Conservation (phyloP, 169 alveolate genomes). For the Plasmodium malariae region DNA sequence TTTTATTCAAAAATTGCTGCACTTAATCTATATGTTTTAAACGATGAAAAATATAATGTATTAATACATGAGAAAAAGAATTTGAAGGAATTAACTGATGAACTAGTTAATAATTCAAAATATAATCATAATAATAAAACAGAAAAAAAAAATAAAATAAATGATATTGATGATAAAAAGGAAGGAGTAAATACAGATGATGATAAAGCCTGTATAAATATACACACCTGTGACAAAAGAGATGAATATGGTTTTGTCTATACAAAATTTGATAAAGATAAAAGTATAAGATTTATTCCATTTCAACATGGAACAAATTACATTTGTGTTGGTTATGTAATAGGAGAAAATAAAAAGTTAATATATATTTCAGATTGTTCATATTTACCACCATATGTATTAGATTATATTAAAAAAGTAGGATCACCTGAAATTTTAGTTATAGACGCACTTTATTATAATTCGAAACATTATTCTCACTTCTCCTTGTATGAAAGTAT, state of each 20-base stretch:
- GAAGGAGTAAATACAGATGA: not conserved
- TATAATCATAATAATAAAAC: not conserved
- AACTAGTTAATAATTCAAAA: not conserved
- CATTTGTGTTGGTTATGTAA: constrained; percentile 54
- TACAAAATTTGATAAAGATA: constrained; percentile 48
- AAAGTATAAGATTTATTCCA: constrained; percentile 58
- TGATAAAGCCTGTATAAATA: constrained; percentile 30
- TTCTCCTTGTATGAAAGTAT: constrained; percentile 66
- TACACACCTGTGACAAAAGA: constrained; percentile 54
- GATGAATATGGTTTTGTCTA: constrained; percentile 68
- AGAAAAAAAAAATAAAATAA: not conserved
- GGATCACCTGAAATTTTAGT: constrained; percentile 49
- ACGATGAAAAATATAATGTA: constrained; percentile 50
- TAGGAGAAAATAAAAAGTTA: constrained; percentile 56
- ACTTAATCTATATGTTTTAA: constrained; percentile 34
- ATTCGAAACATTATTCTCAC: constrained; percentile 66
- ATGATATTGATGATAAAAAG: not conserved
- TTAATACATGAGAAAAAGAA: constrained; percentile 11
- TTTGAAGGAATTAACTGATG: constrained; percentile 4
- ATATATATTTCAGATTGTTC: constrained; percentile 71
- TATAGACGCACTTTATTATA: constrained; percentile 67
- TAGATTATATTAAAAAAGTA: constrained; percentile 58
- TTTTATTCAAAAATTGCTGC: constrained; percentile 71
- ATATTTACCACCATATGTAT: constrained; percentile 21
- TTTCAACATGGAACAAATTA: constrained; percentile 66